A percentile compares a stretch with the other conserved stretches of the same genome.
These are phyloP conservation scores for Neoascochyta sp. DNA, from an alignment of 2,329 filamentous ascomycete genomes.

Conservation along the genomic window DNA sequence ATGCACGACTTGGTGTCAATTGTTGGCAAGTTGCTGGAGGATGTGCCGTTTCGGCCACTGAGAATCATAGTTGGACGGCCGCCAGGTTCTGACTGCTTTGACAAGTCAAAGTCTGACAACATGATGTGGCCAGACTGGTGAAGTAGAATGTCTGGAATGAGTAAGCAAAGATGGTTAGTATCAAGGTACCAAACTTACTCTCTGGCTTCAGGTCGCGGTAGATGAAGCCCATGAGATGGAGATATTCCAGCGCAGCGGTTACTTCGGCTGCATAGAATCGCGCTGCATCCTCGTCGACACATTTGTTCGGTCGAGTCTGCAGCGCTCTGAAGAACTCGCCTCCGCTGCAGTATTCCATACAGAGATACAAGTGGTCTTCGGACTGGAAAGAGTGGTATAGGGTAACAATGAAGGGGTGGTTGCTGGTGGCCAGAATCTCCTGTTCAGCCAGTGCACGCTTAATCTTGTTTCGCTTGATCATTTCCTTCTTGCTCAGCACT, in stretches of 20 bases:
- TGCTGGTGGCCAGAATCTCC: constrained; percentile 96
- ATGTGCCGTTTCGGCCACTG: constrained; percentile 70
- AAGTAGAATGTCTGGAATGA: constrained; percentile 76
- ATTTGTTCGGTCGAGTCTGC: constrained; percentile 95
- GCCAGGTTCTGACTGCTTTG: constrained; percentile 93
- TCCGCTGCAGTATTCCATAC: constrained; percentile 99
- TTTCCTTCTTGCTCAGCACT: constrained; percentile 99
- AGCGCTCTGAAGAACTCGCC: constrained; percentile 97
- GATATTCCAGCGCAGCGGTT: constrained; percentile 90
- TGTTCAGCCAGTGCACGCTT: constrained; percentile 96
- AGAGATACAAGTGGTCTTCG: constrained; percentile 97
- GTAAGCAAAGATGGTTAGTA: constrained; percentile 36
- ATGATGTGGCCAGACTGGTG: constrained; percentile 99
- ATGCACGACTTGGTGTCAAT: constrained; percentile 99
- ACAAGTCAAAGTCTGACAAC: constrained; percentile 97
- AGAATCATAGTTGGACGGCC: constrained; percentile 98
- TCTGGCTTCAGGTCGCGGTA: constrained; percentile 97
- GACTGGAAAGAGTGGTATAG: constrained; percentile 99
- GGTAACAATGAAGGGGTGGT: constrained; percentile 98
- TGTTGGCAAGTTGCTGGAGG: constrained; percentile 82
- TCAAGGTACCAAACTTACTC: constrained; percentile 56
- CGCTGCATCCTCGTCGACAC: constrained; percentile 92
- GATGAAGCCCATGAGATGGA: constrained; percentile 99
- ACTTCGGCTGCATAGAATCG: constrained; percentile 97
- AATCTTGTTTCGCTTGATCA: constrained; percentile 99